phyloP scores from a whole-genome alignment of 1,284 basidiomycete species.

The Boletus hoseneyae region DNA sequence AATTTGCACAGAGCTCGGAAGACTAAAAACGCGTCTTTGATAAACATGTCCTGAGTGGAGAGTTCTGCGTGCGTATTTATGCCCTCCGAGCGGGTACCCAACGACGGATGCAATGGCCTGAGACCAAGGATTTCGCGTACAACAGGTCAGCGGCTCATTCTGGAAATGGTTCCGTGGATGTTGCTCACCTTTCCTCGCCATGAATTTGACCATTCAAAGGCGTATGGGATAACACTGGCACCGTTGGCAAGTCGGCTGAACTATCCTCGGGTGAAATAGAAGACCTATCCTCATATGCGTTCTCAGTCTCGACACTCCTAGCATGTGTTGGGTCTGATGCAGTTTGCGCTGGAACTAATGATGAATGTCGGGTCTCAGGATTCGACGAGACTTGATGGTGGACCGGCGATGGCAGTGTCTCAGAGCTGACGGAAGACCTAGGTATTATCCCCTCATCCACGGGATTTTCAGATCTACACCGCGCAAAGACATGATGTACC shows the following conservation, averaged over 20 bases:
- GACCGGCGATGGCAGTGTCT: slow-evolving; percentile 16
- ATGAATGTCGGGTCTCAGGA: slow-evolving; percentile 13
- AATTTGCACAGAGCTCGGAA: slow-evolving; percentile 94
- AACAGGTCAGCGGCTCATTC: slow-evolving; percentile 9
- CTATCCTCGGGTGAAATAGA: slow-evolving; percentile 4
- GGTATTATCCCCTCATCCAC: slow-evolving; percentile 22
- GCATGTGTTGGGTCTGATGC: slow-evolving; percentile 4
- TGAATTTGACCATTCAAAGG: slow-evolving; percentile 8
- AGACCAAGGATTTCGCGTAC: slow-evolving; percentile 2
- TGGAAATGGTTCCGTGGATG: neutral
- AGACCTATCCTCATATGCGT: slow-evolving; percentile 1
- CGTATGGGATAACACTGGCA: neutral
- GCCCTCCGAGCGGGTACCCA: slow-evolving; percentile 14
- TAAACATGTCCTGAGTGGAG: slow-evolving; percentile 77
- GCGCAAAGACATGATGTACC: slow-evolving; percentile 91
- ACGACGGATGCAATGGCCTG: slow-evolving; percentile 10
- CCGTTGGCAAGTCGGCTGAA: neutral
- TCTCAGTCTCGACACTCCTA: slow-evolving; percentile 3
- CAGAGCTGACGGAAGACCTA: slow-evolving; percentile 27
- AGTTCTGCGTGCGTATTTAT: slow-evolving; percentile 31
- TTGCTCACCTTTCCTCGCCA: slow-evolving; percentile 26
- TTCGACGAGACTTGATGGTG: slow-evolving; percentile 6
- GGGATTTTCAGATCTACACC: slow-evolving; percentile 51
- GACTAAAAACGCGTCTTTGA: slow-evolving; percentile 96
- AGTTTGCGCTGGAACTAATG: slow-evolving; percentile 5